Evolutionary conservation across 75 land plant species (phyloP), one percentile per base, ranked within the genome.

Genomic region (Selaginella moellendorffii): DNA sequence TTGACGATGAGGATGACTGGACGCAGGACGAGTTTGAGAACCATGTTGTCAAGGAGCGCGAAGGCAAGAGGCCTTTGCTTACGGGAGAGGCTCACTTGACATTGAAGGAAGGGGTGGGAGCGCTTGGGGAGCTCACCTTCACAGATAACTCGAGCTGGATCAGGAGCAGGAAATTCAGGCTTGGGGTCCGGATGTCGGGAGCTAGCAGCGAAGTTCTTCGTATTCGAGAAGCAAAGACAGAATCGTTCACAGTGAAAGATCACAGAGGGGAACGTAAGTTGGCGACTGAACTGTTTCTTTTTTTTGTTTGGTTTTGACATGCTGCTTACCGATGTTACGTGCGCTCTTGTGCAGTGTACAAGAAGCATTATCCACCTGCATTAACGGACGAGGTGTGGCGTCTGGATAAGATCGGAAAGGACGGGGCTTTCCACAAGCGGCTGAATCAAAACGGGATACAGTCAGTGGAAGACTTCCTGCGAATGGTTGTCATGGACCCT

Each of bases 141-240:
- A 86, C 90, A 1, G 86, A 86, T 65, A 86, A 83, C 62, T 83
- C 83, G 19, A 83, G 87, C 52, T 87, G 91, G 91, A 81, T 64
- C 1, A 77, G 78, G 53, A 77, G 80, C 46, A 51, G 82, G 21
- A 86, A 75, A 26, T 86, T 86, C 61, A 65, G 81, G 62, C 58
- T 86, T 28, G 90, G 79, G 5, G 81, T 72, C 1, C 76, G 64
- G 67, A 64, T 70, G 61, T 29, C 58, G 61, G 46, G 22, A 0
- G 52, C 59, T n/a, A 65, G 8, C 67, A 19, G 24, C 18, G 51
- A 30, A 62, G 82, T 79, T 8, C 9, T 30, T 26, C 66, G 73
- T 26, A 70, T 86, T 8, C 63, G 61, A n/a, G 86, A 86, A 63
- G 90, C 81, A 31, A 63, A 29, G 36, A 83, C 74, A 27, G 81